A percentile compares a stretch with the other conserved stretches of the same genome.
Conservation (phyloP, 345 rosid genomes). For the Camelina hispida region DNA sequence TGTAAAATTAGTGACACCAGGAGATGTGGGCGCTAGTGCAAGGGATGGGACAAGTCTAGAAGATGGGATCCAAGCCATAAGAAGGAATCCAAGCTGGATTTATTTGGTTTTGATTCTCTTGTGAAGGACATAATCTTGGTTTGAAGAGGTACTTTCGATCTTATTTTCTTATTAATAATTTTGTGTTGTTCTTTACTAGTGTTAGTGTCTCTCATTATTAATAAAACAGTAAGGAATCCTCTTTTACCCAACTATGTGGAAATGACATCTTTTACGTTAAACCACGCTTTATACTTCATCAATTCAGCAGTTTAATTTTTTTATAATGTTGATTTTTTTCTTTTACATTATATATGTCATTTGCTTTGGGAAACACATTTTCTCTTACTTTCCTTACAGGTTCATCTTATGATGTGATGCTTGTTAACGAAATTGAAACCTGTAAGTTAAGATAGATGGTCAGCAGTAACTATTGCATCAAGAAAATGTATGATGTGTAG, state of each 20-base stretch:
- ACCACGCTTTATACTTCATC: constrained; percentile 17
- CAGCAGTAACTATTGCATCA: too few relatives aligned
- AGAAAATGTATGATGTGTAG: too few relatives aligned
- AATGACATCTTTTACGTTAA: constrained; percentile 22
- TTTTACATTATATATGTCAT: constrained; percentile 15
- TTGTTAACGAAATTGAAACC: too few relatives aligned
- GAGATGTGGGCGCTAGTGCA: constrained; percentile 43
- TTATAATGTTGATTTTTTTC: neutral
- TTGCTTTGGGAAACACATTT: constrained; percentile 22
- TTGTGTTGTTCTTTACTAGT: neutral
- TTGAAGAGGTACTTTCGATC: too few relatives aligned
- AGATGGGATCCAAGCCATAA: constrained; percentile 57
- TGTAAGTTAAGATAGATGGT: too few relatives aligned
- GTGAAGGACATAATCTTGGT: too few relatives aligned
- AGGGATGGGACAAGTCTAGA: constrained; percentile 50
- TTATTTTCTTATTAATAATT: constrained; percentile 33
- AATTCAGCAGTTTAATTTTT: neutral
- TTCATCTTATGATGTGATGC: too few relatives aligned
- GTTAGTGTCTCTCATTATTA: neutral
- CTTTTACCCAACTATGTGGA: constrained; percentile 16
- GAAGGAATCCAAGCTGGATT: constrained; percentile 73
- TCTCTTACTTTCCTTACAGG: constrained; percentile 13
- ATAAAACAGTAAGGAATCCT: neutral
- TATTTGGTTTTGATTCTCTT: constrained; percentile 54
- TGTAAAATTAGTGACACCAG: constrained; percentile 50